Evolutionary conservation across 495 filamentous ascomycete species (phyloP).

Genomic region (Neurospora africana): DNA sequence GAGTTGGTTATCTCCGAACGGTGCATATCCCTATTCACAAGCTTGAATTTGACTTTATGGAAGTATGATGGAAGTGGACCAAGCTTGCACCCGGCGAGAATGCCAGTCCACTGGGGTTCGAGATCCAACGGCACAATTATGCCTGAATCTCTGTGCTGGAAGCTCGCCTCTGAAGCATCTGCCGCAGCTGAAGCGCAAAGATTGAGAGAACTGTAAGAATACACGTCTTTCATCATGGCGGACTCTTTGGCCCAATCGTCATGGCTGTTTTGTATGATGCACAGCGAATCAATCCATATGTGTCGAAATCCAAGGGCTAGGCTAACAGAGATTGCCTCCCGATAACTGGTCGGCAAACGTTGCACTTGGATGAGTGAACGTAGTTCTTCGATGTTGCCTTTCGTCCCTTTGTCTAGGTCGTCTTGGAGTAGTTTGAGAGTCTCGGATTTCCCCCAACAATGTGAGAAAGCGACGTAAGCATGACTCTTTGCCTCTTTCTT

Average conservation of each 20-base stretch:
- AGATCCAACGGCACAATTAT: neutral
- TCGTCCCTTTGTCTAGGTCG: neutral
- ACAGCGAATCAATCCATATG: neutral
- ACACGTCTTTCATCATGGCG: neutral
- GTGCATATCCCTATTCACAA: rapidly evolving
- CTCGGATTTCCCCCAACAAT: neutral
- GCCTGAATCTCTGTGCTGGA: neutral
- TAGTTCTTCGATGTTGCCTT: neutral
- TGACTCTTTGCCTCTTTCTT: neutral
- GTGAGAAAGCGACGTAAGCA: neutral
- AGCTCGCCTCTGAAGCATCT: neutral
- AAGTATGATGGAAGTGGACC: neutral
- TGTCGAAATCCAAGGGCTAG: neutral
- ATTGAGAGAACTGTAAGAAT: neutral
- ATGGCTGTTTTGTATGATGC: neutral
- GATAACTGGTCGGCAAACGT: neutral
- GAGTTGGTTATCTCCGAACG: neutral
- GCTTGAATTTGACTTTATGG: neutral
- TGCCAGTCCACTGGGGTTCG: neutral
- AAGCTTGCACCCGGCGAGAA: too few species aligned
- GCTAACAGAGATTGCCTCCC: neutral
- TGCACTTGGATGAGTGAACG: neutral
- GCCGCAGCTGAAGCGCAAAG: neutral
- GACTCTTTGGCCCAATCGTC: neutral
- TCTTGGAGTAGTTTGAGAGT: neutral